Evolutionary conservation across 2,329 filamentous ascomycete species (phyloP).

Genomic region (Kalaharituber pfeilii): DNA sequence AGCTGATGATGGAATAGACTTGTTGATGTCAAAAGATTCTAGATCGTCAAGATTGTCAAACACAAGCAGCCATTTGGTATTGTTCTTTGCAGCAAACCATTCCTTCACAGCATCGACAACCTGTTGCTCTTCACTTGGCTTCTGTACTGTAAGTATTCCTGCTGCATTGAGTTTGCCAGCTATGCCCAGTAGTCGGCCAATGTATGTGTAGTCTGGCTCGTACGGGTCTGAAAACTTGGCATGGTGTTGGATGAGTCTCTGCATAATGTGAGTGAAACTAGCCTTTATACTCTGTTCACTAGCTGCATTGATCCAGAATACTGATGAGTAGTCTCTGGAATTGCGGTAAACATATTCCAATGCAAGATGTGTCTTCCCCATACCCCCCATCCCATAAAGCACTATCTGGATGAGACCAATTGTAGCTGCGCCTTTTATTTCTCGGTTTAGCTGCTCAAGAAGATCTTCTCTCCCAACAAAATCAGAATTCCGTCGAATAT

Average conservation of each 20-base stretch:
- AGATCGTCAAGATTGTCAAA: slow-evolving; percentile 22
- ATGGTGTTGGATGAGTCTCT: slow-evolving; percentile 7
- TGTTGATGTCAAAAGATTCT: slow-evolving; percentile 11
- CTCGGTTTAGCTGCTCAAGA: background rate
- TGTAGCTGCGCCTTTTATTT: background rate
- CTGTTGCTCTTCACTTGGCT: background rate
- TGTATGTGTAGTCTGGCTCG: slow-evolving; percentile 9
- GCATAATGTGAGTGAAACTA: slow-evolving; percentile 1
- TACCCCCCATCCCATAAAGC: slow-evolving; percentile 20
- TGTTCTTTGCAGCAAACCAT: slow-evolving; percentile 10
- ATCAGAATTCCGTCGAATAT: background rate
- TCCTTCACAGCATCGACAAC: slow-evolving; percentile 5
- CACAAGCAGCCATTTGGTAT: slow-evolving; percentile 19
- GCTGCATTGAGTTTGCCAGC: slow-evolving; percentile 6
- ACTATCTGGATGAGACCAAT: background rate
- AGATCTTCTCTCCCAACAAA: background rate
- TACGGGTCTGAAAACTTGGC: slow-evolving; percentile 3
- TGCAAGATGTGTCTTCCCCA: slow-evolving; percentile 23
- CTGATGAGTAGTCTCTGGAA: slow-evolving; percentile 13
- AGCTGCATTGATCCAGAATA: slow-evolving; percentile 21
- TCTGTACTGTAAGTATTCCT: background rate
- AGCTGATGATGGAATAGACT: slow-evolving; percentile 14
- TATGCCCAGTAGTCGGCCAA: slow-evolving; percentile 3
- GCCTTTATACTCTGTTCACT: slow-evolving; percentile 9
- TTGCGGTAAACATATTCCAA: slow-evolving; percentile 17